Evolutionary conservation across 2,329 filamentous ascomycete genomes (phyloP).

Genomic region (Colletotrichum acutatum): DNA sequence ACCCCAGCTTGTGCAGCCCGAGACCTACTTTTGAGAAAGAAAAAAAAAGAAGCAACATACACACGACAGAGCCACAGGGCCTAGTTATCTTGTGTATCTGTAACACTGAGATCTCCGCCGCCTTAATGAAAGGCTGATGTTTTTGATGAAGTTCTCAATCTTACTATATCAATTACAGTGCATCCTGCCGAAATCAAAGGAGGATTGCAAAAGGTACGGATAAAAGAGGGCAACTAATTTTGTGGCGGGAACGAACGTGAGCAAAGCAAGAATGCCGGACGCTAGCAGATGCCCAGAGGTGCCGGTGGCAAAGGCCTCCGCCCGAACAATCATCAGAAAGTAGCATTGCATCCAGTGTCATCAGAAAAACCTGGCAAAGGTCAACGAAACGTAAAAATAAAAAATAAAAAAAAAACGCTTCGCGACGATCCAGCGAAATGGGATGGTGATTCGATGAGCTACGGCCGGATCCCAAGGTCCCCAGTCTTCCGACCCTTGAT

Average conservation of each 20-base stretch:
- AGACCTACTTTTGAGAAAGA: background rate
- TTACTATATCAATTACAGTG: background rate
- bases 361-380: background rate
- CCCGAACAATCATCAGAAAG: background rate
- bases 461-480: constrained; percentile 1
- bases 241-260: background rate
- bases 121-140: background rate
- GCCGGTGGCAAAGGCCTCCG: background rate
- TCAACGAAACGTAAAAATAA: background rate
- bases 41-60: background rate
- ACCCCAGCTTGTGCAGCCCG: background rate
- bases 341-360: background rate
- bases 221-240: background rate
- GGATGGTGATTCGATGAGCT: background rate
- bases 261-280: background rate
- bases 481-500: constrained; percentile 2
- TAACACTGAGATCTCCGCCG: background rate
- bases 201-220: background rate
- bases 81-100: background rate
- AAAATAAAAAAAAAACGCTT: background rate
- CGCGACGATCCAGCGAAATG: background rate
- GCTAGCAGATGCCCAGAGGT: background rate
- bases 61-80: background rate
- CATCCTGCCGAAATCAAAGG: background rate
- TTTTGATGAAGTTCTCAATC: background rate